Percentiles rank a stretch among this genome's conserved stretches.
phyloP scores from a whole-genome alignment of 2,329 filamentous ascomycete genomes.

The Cadophora sp. region DNA sequence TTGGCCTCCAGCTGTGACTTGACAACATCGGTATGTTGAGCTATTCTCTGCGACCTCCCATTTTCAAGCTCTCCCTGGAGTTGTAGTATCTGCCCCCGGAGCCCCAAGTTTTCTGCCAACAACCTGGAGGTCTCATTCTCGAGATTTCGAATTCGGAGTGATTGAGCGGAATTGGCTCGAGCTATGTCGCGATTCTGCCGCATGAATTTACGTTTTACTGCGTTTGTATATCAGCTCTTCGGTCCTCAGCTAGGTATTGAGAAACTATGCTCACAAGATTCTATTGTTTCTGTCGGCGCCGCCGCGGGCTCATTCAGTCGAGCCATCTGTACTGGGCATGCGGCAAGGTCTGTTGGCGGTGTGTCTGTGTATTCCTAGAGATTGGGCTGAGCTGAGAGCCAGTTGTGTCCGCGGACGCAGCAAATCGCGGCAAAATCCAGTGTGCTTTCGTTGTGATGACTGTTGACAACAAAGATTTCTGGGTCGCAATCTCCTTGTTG shows the following conservation, averaged over 20 bases:
- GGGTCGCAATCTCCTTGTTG: conserved; percentile 36
- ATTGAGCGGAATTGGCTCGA: conserved; percentile 78
- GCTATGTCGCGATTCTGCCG: conserved; percentile 87
- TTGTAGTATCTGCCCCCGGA: conserved; percentile 73
- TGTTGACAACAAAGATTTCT: conserved; percentile 20
- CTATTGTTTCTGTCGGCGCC: conserved; percentile 71
- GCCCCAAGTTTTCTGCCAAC: conserved; percentile 78
- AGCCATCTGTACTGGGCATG: conserved; percentile 64
- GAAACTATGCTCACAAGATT: conserved; percentile 66
- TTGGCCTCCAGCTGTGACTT: conserved; percentile 76
- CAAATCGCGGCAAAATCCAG: background rate
- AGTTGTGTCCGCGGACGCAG: background rate
- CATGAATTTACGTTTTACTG: conserved; percentile 80
- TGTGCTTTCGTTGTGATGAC: background rate
- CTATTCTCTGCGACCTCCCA: conserved; percentile 63
- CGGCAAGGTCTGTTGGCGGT: conserved; percentile 28
- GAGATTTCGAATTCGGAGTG: conserved; percentile 76
- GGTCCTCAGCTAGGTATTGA: background rate
- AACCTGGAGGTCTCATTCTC: conserved; percentile 78
- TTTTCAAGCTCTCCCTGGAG: conserved; percentile 72
- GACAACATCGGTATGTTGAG: conserved; percentile 72
- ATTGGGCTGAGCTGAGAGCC: background rate
- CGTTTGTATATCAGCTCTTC: conserved; percentile 22
- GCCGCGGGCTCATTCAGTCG: conserved; percentile 77
- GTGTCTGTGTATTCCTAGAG: background rate